These are phyloP conservation scores for Cylindrodendrum hubeiense DNA, from an alignment of 2,329 filamentous ascomycete species.

Conservation along the genomic window DNA sequence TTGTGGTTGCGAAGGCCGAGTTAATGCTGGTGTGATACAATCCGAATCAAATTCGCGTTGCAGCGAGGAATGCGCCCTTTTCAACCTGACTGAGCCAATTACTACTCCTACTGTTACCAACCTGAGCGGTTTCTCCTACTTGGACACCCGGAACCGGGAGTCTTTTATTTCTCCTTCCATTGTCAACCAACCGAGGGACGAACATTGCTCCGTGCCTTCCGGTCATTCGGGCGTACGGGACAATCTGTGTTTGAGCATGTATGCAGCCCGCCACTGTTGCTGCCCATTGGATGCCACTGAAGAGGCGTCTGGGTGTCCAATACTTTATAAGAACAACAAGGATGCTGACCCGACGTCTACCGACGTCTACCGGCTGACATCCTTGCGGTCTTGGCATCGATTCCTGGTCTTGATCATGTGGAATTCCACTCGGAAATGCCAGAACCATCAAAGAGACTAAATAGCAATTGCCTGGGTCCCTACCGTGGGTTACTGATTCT, in stretches of 20 bases:
- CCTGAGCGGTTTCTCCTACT: neutral
- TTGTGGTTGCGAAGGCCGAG: neutral
- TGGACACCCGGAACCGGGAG: neutral
- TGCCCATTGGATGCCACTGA: slow-evolving; percentile 3
- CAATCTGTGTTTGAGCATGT: neutral
- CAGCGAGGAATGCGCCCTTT: neutral
- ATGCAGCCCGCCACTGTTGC: neutral
- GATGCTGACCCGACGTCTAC: neutral
- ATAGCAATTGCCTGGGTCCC: neutral
- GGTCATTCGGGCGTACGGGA: neutral
- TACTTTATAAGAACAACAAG: neutral
- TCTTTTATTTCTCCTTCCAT: neutral
- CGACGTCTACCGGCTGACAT: slow-evolving; percentile 5
- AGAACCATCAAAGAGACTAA: neutral
- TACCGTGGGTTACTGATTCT: neutral
- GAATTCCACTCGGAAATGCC: neutral
- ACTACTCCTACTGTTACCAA: neutral
- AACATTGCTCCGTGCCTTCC: neutral
- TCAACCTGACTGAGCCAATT: neutral
- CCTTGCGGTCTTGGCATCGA: neutral
- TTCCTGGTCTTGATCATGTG: neutral
- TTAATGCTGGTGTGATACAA: too few relatives aligned
- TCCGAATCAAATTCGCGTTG: neutral
- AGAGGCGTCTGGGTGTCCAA: neutral
- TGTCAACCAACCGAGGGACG: neutral